phyloP scores from a whole-genome alignment of 441 rosid genomes.

The Adansonia rubrostipa region DNA sequence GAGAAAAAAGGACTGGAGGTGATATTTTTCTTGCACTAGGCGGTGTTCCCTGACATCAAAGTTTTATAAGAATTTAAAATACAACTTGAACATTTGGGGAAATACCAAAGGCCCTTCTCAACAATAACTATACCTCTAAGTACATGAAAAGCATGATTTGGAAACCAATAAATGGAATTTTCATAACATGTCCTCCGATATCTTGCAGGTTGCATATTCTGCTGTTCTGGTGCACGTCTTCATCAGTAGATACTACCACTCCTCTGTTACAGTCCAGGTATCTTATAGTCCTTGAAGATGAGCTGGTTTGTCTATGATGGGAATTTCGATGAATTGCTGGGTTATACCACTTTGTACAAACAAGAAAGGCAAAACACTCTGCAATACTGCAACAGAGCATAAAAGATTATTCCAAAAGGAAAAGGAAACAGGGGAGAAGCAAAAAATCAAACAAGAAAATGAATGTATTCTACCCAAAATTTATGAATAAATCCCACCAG shows the following conservation, averaged over 20 bases:
- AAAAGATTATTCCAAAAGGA: constrained; percentile 23
- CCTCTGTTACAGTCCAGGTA: constrained; percentile 68
- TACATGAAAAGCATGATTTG: constrained; percentile 71
- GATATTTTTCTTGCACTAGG: constrained; percentile 56
- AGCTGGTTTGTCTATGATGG: constrained; percentile 49
- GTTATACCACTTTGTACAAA: constrained; percentile 71
- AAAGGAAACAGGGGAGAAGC: neutral
- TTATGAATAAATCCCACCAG: constrained; percentile 81
- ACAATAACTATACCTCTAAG: constrained; percentile 57
- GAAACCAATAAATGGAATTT: constrained; percentile 57
- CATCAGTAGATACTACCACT: constrained; percentile 54
- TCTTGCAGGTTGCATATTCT: constrained; percentile 62
- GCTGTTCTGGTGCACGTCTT: constrained; percentile 46
- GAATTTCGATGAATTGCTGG: constrained; percentile 66
- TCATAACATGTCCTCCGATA: constrained; percentile 73
- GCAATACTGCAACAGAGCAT: constrained; percentile 53
- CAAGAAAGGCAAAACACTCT: constrained; percentile 76
- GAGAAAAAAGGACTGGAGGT: constrained; percentile 50
- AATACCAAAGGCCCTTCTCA: constrained; percentile 17
- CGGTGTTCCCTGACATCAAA: constrained; percentile 61
- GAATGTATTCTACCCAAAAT: constrained; percentile 52
- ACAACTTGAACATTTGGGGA: constrained; percentile 21
- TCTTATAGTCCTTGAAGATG: constrained; percentile 51
- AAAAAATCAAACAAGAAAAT: constrained; percentile 21
- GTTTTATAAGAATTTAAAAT: neutral